Conservation (phyloP, 805 yeast species). For the Saccharomyces kudriavzevii region DNA sequence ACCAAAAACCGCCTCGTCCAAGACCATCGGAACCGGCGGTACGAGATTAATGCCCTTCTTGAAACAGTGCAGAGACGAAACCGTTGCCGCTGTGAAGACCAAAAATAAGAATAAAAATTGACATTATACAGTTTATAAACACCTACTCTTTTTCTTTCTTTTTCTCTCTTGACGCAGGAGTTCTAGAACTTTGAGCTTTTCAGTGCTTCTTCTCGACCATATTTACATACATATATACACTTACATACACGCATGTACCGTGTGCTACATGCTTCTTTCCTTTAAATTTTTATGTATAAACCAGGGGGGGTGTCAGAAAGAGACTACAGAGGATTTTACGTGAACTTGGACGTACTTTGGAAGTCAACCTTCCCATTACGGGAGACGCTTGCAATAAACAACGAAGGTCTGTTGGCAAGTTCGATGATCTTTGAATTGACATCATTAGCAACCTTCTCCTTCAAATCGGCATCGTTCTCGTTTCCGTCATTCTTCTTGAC, state of each 20-base stretch:
- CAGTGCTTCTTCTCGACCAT: background rate
- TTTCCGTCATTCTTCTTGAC: constrained; percentile 13
- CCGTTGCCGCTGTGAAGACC: constrained; percentile 24
- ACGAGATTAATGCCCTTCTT: constrained; percentile 84
- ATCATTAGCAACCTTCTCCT: constrained; percentile 1
- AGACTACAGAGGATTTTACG: background rate
- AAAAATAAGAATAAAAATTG: background rate
- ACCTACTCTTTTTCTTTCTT: background rate
- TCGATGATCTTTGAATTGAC: background rate
- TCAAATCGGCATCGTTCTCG: background rate
- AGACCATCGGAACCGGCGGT: constrained; percentile 74
- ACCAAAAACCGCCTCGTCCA: constrained; percentile 39
- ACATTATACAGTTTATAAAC: background rate
- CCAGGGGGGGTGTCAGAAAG: background rate
- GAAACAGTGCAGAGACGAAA: constrained; percentile 93
- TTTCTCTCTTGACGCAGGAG: background rate
- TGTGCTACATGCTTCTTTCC: background rate
- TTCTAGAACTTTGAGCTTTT: background rate
- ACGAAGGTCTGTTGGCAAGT: background rate
- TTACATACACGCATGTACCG: background rate
- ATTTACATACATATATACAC: background rate
- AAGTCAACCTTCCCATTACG: constrained; percentile 16
- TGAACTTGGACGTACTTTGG: constrained; percentile 16
- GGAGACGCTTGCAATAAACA: constrained; percentile 7
- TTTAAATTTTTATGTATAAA: background rate